Base-by-base conservation (phyloP, 805 yeast genomes). In the Soucietia sequanensis region DNA sequence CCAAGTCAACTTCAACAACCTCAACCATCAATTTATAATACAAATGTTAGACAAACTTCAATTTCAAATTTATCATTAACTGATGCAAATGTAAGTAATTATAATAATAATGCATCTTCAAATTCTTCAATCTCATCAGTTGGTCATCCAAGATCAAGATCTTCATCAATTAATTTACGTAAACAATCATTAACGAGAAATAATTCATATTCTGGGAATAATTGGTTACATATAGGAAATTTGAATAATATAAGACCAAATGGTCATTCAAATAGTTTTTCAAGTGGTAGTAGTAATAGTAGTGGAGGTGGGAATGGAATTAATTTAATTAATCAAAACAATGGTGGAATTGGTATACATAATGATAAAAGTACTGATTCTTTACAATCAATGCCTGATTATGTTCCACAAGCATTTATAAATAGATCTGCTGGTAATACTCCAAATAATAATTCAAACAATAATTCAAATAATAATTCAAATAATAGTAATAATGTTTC, bases 151-250 rank as follows among this genome's bases (percentile, higher is more conserved):
- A 50, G 69, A 31, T 64, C 70, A 33, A 50, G 68, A 21, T 54
- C 62, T 17, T 57, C 68, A 6, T 58, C 65, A 5, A 42, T 66
- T 34, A 63, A 51, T 44, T 56, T 67, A 42, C 53, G 73, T 30
- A 68, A 66, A 42, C 73, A 68, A 42, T 64, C 70, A 9, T 58
- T 68, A 30, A 65, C 72, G 1, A 50, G 73, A 43, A 68, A 66
- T 42, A 65, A 65, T 43, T 62, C 70, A 8, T 53, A 51, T 33
- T 50, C 49, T 28, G 57, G 56, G 20, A 53, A 52, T 40, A 64
- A 55, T 39, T 67, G 72, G 74, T 53, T 67, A 29, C 74, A 68
- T 48, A 65, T 68, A 25, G 74, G 74, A 4, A 68, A 67, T 43
- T 52, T 67, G 38, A 56, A 52, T 41, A 59, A 52, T 34, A 53